Conservation (phyloP, 108 stramenopile genomes). For the Asterionellopsis glacialis region DNA sequence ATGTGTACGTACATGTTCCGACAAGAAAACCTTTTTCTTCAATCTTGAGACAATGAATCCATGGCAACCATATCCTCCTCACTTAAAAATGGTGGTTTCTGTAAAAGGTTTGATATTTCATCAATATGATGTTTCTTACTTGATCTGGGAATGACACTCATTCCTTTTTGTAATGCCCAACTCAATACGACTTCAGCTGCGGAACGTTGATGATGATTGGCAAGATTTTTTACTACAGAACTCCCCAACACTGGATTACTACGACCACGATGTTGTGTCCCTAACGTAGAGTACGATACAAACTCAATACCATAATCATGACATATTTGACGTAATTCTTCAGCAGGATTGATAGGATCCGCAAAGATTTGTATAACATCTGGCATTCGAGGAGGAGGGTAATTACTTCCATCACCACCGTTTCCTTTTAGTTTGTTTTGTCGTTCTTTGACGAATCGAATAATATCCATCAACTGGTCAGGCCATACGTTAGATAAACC, state of each 20-base stretch:
- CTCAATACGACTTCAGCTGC: conserved; percentile 46
- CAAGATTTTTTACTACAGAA: conserved; percentile 15
- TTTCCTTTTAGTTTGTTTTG: conserved; percentile 12
- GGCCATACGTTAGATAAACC: conserved; percentile 42
- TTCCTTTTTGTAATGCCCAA: conserved; percentile 40
- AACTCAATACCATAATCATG: conserved; percentile 46
- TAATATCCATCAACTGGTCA: conserved; percentile 30
- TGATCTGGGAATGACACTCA: conserved; percentile 53
- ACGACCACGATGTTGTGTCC: conserved; percentile 14
- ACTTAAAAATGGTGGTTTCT: conserved; percentile 20
- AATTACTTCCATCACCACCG: neutral
- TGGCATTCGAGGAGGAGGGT: conserved; percentile 41
- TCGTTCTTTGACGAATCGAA: conserved; percentile 27
- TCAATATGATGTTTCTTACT: conserved; percentile 38
- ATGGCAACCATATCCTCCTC: conserved; percentile 25
- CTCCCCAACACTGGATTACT: conserved; percentile 33
- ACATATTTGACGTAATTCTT: conserved; percentile 33
- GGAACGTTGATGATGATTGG: conserved; percentile 21
- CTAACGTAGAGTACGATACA: conserved; percentile 50
- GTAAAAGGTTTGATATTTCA: conserved; percentile 27
- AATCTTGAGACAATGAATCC: conserved; percentile 22
- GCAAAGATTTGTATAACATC: conserved; percentile 49
- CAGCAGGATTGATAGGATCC: conserved; percentile 36
- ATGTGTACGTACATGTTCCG: too few species aligned
- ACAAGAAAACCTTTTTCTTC: neutral